Conservation (phyloP, 2,329 filamentous ascomycete species). For the Fusarium sulawesiense region DNA sequence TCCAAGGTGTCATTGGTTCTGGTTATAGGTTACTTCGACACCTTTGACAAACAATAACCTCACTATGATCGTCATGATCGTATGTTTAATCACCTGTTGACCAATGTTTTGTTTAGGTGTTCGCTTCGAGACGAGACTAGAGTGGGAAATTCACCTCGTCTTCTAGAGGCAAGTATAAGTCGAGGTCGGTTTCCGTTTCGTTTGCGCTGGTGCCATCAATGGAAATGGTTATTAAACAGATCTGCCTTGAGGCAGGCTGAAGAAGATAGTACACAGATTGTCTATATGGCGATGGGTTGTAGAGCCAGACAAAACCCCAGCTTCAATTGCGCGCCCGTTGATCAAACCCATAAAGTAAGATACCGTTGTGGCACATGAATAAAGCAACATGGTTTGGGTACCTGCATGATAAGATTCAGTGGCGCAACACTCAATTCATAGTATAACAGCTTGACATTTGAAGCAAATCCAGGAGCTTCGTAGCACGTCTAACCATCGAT, state of each 20-base stretch:
- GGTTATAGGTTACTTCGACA: neutral
- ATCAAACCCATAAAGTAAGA: neutral
- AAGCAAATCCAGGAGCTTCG: neutral
- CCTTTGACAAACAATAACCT: neutral
- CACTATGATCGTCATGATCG: neutral
- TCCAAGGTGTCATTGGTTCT: neutral
- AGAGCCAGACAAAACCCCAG: neutral
- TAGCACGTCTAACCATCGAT: neutral
- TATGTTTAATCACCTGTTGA: neutral
- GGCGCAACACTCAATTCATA: neutral
- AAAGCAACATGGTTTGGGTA: constrained; percentile 10
- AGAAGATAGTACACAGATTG: neutral
- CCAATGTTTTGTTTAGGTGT: neutral
- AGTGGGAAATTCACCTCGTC: neutral
- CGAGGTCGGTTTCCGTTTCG: neutral
- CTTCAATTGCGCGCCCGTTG: neutral
- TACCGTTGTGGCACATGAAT: neutral
- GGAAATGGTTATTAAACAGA: neutral
- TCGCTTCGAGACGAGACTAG: neutral
- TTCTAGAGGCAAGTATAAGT: neutral
- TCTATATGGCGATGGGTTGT: neutral
- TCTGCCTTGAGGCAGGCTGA: neutral
- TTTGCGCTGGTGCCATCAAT: neutral
- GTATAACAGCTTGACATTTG: neutral
- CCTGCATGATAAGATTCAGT: constrained; percentile 15